Evolutionary conservation across 345 rosid genomes (phyloP), one percentile per base, ranked within the genome.

Genomic region (Moricandia arvensis): DNA sequence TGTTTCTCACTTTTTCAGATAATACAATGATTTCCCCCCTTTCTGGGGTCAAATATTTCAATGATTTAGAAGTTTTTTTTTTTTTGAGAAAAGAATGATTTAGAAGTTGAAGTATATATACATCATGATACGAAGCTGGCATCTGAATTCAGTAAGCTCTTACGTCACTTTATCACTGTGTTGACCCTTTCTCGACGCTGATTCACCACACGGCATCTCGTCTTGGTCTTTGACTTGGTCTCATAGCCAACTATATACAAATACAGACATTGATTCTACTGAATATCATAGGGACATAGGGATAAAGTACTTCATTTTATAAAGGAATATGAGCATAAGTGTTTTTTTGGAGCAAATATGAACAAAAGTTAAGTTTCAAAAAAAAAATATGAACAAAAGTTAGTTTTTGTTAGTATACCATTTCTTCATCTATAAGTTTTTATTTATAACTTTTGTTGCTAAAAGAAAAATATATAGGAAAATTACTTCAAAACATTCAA

Each of bases 181-280:
- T 76, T 76, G 80, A 77, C 71, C 54, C 0, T 8, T 76, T 69
- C 69, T 62, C n/a, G 5, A 51, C 79, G 47, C 69, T 70, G 71
- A 70, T 75, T 74, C 74, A 51, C 79, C 66, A 43, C 68, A 21
- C 24, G 24, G 24, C 24, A 21, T 35, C 21, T 8, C 63, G 54
- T 61, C 30, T 27, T 68, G 5, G 10, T 69, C 64, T 62, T 54
- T 69, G 35, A 59, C 68, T 60, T 64, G 45, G 68, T 72, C 37
- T 17, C 57, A 3, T 67, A 66, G 12, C 67, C 66, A 34, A 67
- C 29, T 67, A 27, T 58, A 12, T 7, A 59, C 58, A 55, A 10
- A 11, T 3, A 30, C 38, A 30, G n/a, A 29, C 2, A 6, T 59
- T 12, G 63, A 7, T 12, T 59, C 63, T n/a, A 7, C 53, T 59